phyloP scores from a whole-genome alignment of 495 filamentous ascomycete species.

The Darksidea phi region DNA sequence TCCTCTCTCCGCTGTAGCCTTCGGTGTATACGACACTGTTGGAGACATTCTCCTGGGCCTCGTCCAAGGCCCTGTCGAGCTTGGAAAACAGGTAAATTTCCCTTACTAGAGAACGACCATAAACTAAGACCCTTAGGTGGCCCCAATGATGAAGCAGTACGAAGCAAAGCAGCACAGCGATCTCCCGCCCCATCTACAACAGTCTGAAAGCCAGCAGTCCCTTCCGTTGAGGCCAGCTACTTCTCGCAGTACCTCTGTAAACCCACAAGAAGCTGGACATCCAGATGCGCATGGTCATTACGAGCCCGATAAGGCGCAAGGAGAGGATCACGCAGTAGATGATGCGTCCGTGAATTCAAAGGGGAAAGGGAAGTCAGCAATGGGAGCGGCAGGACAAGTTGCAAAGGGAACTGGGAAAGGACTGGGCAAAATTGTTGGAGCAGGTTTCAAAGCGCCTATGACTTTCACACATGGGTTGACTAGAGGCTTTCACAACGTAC shows the following conservation, averaged over 20 bases:
- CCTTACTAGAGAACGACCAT: no score
- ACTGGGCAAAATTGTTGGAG: constrained; percentile 64
- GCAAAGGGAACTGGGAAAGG: constrained; percentile 60
- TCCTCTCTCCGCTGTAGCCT: constrained; percentile 47
- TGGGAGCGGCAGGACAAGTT: background rate
- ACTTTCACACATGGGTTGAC: constrained; percentile 74
- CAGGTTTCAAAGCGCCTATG: constrained; percentile 69
- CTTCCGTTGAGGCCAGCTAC: no score
- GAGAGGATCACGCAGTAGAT: background rate
- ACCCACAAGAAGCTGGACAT: no score
- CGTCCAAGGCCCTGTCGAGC: constrained; percentile 19
- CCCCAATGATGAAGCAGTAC: background rate
- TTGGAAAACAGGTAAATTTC: background rate
- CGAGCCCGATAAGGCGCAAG: no score
- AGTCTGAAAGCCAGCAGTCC: background rate
- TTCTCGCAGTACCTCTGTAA: no score
- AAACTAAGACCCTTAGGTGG: no score
- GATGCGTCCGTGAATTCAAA: background rate
- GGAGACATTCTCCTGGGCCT: constrained; percentile 18
- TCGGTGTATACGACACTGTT: constrained; percentile 19
- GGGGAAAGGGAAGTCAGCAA: background rate
- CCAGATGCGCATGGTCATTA: no score
- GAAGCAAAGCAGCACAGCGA: background rate
- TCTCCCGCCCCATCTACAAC: background rate
- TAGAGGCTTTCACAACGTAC: constrained; percentile 80